Base-by-base conservation (phyloP, 2,329 filamentous ascomycete genomes). In the Sclerotinia borealis region DNA sequence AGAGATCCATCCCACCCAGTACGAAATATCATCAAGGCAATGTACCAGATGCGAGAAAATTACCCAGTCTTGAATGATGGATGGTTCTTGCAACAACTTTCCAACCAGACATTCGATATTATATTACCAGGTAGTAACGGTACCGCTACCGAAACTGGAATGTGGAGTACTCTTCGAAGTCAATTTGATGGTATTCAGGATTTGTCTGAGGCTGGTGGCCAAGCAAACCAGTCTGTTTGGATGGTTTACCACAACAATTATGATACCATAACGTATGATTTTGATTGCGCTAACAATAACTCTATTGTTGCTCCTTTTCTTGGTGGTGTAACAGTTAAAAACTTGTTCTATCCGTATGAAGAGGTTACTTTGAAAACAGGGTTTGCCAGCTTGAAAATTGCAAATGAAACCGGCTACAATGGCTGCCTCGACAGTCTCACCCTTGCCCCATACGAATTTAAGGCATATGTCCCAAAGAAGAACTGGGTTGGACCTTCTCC, bases 321-420 rank as follows among this genome's bases (percentile, higher is more conserved):
- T 15, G 71, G 74, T 2, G 81, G 79, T 15, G 82, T 79, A 1
- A 82, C 78, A 1, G 85, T 89, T 65, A 84, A 82, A 70, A 87
- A 87, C 68, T 71, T 89, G 15, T 86, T 89, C 71, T 83, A 82
- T 69, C 85, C 85, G 0, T 85, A 83, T 68, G 83, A 85, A 29
- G 79, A 84, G 65, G 76, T 81, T 63, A 79, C 74, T 0, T 75
- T 88, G n/a, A 76, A 77, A 55, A 71, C 73, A 1, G 81, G 83
- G 1, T 72, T 1, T 72, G 77, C 5, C 75, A 75, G 36, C n/a
- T 76, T 85, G 45, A 78, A 77, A 15, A 76, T 83, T 49, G 79
- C 80, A 61, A 77, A 77, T 2, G 80, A 79, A 0, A 75, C 71
- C 0, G 73, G 78, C 3, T 75, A 71, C 54, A 85, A 83, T 64